A percentile compares a stretch with the other conserved stretches of the same genome.
Evolutionary conservation across 768 basidiomycete species (phyloP).

Genomic region (Tulasnella sp.): DNA sequence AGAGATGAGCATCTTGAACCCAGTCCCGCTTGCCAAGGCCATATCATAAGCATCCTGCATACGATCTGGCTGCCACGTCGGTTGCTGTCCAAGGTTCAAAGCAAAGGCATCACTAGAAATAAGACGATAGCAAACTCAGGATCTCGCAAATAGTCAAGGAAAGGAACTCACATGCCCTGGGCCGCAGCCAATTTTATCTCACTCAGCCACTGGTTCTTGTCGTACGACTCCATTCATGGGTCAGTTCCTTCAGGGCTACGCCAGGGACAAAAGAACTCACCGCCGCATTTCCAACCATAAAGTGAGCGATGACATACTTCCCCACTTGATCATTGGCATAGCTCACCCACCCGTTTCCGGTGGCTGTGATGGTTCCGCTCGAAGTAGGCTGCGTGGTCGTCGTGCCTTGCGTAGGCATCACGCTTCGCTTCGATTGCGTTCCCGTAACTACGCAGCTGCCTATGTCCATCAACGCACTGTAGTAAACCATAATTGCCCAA

Average conservation of each 20-base stretch:
- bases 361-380: not conserved
- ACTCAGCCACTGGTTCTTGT: not conserved
- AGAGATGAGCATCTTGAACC: slow-evolving; percentile 56
- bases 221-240: not conserved
- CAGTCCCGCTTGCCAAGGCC: slow-evolving; percentile 35
- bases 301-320: slow-evolving; percentile 25
- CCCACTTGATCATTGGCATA: not conserved
- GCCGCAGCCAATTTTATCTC: slow-evolving; percentile 45
- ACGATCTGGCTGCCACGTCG: slow-evolving; percentile 44
- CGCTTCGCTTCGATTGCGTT: not conserved
- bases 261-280: not conserved
- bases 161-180: slow-evolving; percentile 28
- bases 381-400: not conserved
- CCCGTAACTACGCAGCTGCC: not conserved
- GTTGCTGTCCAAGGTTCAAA: slow-evolving; percentile 52
- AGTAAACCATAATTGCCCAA: slow-evolving; percentile 10
- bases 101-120: slow-evolving; percentile 25
- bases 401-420: not conserved
- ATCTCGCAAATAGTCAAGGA: not conserved
- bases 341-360: not conserved
- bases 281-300: slow-evolving; percentile 50
- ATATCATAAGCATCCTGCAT: slow-evolving; percentile 52
- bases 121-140: not conserved
- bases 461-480: not conserved
- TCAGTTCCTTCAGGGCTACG: not conserved